Evolutionary conservation across 2,329 filamentous ascomycete species (phyloP), one percentile per base, ranked within the genome.

Genomic region (Leptodontidium sp.): DNA sequence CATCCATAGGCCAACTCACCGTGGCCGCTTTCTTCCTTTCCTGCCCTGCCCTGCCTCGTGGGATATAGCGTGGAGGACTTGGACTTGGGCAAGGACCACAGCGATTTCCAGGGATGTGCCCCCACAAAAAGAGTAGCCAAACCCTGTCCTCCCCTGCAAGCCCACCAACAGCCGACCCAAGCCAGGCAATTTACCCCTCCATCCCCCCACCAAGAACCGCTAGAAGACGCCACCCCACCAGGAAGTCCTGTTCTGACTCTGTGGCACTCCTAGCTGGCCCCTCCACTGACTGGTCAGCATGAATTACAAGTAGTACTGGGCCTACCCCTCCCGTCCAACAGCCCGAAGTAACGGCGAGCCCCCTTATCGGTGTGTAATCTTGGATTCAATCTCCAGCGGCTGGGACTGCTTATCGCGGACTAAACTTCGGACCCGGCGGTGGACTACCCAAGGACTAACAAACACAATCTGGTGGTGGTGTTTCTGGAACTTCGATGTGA

Each of bases 181-280:
- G 50, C 50, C 62, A 57, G 62, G n/a, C 62, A 64, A n/a, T 47
- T 55, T 64, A 64, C 62, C 62, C 62, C 62, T 64, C 62, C 62
- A 64, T 59, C 52, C 62, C 62, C 38, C 50, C 62, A 64, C 62
- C 62, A 64, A 26, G 49, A 11, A 43, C 9, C 62, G 11, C 50
- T 53, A 55, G 49, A 64, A 45, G 50, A 40, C 49, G 32, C 62
- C 50, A 49, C 38, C 15, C 6, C 11, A 24, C 4, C 14, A 17
- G 14, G 29, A 59, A 12, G 38, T 40, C 38, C 38, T 40, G 38
- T n/a, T n/a, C 57, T 59, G 55, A 58, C 55, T 59, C 57, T 43
- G 57, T 40, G 57, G 35, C 21, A 26, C 38, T 24, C 21, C 21
- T 59, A 38, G 12, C 35, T 14, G 4, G 12, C 38, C 35, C 57